Evolutionary conservation across 2,329 filamentous ascomycete genomes (phyloP).

Genomic region (Akanthomyces dipterigenus): DNA sequence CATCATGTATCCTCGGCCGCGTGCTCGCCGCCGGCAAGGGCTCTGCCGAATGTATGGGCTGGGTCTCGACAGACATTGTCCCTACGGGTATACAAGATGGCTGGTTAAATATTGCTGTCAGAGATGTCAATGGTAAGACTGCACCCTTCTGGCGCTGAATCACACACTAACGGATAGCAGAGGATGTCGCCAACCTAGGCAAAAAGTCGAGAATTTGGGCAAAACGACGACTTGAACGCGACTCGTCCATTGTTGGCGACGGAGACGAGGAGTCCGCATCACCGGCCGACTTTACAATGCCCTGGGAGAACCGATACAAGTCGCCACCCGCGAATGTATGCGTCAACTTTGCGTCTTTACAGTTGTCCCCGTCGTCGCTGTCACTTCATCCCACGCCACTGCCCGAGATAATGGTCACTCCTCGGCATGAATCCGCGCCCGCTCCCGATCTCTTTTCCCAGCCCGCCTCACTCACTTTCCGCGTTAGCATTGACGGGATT

Average conservation of each 20-base stretch:
- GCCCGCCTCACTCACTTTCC: constrained; percentile 30
- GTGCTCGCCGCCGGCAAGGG: constrained; percentile 57
- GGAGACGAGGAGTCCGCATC: constrained; percentile 47
- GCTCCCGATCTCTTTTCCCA: constrained; percentile 28
- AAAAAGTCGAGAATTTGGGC: constrained; percentile 56
- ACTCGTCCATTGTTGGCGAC: constrained; percentile 54
- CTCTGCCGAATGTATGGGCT: constrained; percentile 60
- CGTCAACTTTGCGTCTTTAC: constrained; percentile 44
- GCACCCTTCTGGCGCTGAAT: neutral
- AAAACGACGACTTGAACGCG: constrained; percentile 51
- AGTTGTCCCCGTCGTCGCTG: constrained; percentile 39
- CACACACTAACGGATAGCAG: constrained; percentile 22
- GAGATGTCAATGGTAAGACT: constrained; percentile 44
- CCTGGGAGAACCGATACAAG: constrained; percentile 47
- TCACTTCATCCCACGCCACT: constrained; percentile 40
- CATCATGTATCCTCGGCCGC: constrained; percentile 56
- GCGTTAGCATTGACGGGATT: constrained; percentile 31
- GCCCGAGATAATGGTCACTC: constrained; percentile 32
- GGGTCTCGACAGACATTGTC: constrained; percentile 56
- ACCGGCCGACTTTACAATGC: constrained; percentile 57
- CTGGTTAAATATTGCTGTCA: constrained; percentile 53
- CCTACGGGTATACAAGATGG: constrained; percentile 46
- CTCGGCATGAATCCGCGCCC: constrained; percentile 27
- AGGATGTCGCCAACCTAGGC: constrained; percentile 42
- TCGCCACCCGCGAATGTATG: constrained; percentile 40